Evolutionary conservation across 2,329 filamentous ascomycete genomes (phyloP), one percentile per base, ranked within the genome.

Genomic region (Penicillium crustosum): DNA sequence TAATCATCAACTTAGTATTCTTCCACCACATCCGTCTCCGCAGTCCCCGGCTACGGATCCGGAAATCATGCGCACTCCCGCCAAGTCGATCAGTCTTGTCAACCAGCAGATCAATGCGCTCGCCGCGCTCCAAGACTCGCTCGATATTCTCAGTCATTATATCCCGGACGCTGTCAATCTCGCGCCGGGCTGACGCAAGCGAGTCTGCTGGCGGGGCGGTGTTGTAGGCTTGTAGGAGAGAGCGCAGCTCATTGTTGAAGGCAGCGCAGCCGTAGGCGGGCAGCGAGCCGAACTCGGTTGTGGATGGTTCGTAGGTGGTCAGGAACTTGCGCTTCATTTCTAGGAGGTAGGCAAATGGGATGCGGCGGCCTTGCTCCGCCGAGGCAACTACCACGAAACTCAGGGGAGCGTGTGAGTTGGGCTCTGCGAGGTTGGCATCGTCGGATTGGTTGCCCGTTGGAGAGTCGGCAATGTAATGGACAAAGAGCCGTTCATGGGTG

Each of bases 1-100:
- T 75, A 7, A 85, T 88, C 92, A 97, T 96, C 66, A 99, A 78
- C 80, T 95, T 95, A 45, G 96, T 84, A 75, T 99, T 97, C 87
- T 97, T 97, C 93, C 93, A 97, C 94, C 94, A 99, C 94, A 99
- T 97, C 77, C 89, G 85, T 71, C 95, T 84, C 79, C 94, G 90
- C 67, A 99, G 76, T 1, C 91, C 92, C 27, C 92, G 82, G 73
- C 90, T 95, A 66, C 93, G 83, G 19, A 97, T 88, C 52, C 94
- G 82, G 73, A 99, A 99, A 73, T 99, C 94, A 67, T 88, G 83
- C 53, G 94, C 92, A 73, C 87, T 94, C 29, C 90, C 91, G 15
- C 93, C 94, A 39, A 99, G 77, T 43, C 92, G 83, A 73, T 97
- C 93, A 49, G 95, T 99, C 86, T 99, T 97, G 75, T 97, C 93